Conservation (phyloP, 495 filamentous ascomycete species). For the Aspergillus ostianus region DNA sequence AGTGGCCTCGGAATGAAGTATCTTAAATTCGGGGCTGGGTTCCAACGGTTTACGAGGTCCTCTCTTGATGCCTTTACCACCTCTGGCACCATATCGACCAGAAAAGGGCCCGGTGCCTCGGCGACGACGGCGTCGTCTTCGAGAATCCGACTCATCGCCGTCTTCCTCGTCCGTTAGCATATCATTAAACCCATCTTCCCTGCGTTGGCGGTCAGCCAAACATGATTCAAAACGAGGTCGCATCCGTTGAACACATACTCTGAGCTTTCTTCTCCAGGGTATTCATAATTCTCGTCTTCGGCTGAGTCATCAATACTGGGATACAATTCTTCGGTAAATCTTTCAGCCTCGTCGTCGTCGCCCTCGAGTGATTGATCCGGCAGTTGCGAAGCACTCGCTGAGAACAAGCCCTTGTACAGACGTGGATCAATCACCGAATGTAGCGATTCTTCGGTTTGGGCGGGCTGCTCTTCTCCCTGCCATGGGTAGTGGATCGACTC, state of each 20-base stretch:
- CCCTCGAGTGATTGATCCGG: conserved; percentile 10
- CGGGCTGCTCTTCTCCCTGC: conserved; percentile 25
- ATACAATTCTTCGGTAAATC: conserved; percentile 19
- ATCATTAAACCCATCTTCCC: conserved; percentile 26
- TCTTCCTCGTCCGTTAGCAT: conserved; percentile 18
- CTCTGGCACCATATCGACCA: conserved; percentile 44
- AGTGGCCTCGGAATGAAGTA: conserved; percentile 66
- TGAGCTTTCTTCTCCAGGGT: conserved; percentile 22
- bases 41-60: conserved; percentile 72
- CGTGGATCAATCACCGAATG: conserved; percentile 42
- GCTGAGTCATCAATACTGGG: conserved; percentile 13
- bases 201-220: conserved; percentile 10
- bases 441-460: conserved; percentile 16
- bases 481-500: conserved; percentile 38
- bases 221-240: neutral
- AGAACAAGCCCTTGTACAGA: conserved; percentile 32
- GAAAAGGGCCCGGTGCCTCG: conserved; percentile 41
- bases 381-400: conserved; percentile 14
- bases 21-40: conserved; percentile 71
- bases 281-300: conserved; percentile 28
- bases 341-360: conserved; percentile 18
- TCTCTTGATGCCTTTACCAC: conserved; percentile 51
- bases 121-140: conserved; percentile 30
- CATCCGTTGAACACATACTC: conserved; percentile 13
- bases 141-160: conserved; percentile 31